Evolutionary conservation across 805 yeast genomes (phyloP), one percentile per base, ranked within the genome.

Genomic region (Brettanomyces sp.): DNA sequence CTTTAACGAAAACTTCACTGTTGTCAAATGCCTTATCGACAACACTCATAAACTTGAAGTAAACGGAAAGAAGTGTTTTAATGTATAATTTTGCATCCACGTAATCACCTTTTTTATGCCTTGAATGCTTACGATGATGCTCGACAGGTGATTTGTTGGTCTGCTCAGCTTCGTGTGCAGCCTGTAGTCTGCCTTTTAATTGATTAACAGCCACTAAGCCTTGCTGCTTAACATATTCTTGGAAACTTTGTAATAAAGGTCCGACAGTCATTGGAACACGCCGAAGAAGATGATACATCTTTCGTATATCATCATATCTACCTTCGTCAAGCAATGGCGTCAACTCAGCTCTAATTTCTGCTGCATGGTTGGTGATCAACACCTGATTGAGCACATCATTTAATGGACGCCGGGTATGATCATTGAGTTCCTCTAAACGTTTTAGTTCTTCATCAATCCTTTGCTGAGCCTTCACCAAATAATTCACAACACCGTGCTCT

Each of bases 401-500:
- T 48, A 93, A 72, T 41, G 82, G 80, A 53, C 80, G 77, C 60
- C 84, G 84, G 4, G 96, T 85, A 60, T 86, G 89, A 64, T 91
- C 95, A 64, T 93, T 74, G 57, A 85, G 83, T 60, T 82, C 75
- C 47, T 80, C 81, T 50, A 91, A 81, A 38, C 93, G 74, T 41
- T 80, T 74, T 50, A 84, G 79, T 65, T 93, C 99, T 60, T 89
- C 96, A 36, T 76, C 76, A 43, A 95, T 76, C 50, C 97, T 74
- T 45, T 76, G 74, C 55, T 85, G 89, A 36, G 96, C 95, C 62
- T 83, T 86, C 49, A 76, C 79, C 77, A 93, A 81, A 67, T 93
- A 93, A 57, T 88, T 95, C 23, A 90, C 91, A 42, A 91, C 91
- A 52, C 88, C 84, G 62, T 89, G 85, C 30, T 77, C 76, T 3